phyloP scores from a whole-genome alignment of 1,284 basidiomycete species.

The Pseudozyma thailandica region DNA sequence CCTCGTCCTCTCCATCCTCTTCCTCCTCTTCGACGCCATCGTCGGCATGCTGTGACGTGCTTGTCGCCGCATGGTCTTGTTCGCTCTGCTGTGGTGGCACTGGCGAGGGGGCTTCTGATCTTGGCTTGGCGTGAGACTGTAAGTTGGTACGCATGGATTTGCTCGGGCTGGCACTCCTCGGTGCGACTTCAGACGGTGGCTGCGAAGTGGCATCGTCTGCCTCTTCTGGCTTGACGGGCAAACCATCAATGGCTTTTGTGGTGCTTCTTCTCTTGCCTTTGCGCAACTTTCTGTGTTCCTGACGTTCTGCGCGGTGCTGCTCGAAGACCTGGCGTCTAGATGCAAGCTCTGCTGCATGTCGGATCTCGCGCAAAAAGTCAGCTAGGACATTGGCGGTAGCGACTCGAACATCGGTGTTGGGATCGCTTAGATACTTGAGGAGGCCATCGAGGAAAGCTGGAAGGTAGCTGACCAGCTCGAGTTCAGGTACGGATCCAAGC shows the following conservation, averaged over 20 bases:
- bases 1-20: slow-evolving; percentile 67
- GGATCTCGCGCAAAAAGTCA: slow-evolving; percentile 88
- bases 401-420: slow-evolving; percentile 89
- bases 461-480: slow-evolving; percentile 92
- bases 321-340: slow-evolving; percentile 34
- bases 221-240: neutral
- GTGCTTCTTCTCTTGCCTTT: slow-evolving; percentile 71
- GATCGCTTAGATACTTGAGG: slow-evolving; percentile 89
- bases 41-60: slow-evolving; percentile 2
- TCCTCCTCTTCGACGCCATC: slow-evolving; percentile 29
- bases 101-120: slow-evolving; percentile 27
- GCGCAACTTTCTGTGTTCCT: slow-evolving; percentile 61
- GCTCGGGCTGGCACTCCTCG: slow-evolving; percentile 30
- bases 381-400: slow-evolving; percentile 90
- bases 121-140: slow-evolving; percentile 7
- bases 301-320: slow-evolving; percentile 26
- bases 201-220: slow-evolving; percentile 70
- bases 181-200: slow-evolving; percentile 31
- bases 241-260: neutral
- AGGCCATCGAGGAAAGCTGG: slow-evolving; percentile 95
- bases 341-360: slow-evolving; percentile 56
- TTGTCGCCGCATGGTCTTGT: slow-evolving; percentile 1
- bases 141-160: slow-evolving; percentile 29
- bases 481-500: slow-evolving; percentile 93
- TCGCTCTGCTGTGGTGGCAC: slow-evolving; percentile 13